Percentiles rank a stretch among this genome's conserved stretches.
Evolutionary conservation across 2,329 filamentous ascomycete species (phyloP).

Genomic region (Colletotrichum musicola): DNA sequence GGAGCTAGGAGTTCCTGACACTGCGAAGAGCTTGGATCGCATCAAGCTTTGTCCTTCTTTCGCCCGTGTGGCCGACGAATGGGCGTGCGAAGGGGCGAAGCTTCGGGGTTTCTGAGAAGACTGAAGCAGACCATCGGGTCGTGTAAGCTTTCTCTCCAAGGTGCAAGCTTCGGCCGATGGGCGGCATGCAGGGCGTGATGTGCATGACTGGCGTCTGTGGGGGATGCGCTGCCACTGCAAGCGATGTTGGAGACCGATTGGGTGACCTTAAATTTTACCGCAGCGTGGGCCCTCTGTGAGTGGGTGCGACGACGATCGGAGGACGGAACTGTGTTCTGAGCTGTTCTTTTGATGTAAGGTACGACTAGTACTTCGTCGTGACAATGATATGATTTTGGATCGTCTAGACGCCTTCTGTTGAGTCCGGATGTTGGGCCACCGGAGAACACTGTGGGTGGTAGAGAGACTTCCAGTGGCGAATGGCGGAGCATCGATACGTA

Average conservation of each 20-base stretch:
- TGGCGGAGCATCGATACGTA: background rate
- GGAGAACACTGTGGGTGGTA: background rate
- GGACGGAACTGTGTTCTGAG: slow-evolving; percentile 21
- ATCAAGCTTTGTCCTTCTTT: slow-evolving; percentile 33
- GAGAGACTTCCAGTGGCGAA: background rate
- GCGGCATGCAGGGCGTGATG: slow-evolving; percentile 18
- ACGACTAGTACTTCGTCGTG: no score
- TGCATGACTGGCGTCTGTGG: slow-evolving; percentile 38
- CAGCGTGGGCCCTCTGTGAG: slow-evolving; percentile 3
- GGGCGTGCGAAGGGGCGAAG: slow-evolving; percentile 21
- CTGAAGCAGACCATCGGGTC: slow-evolving; percentile 22
- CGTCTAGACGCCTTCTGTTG: slow-evolving; percentile 25
- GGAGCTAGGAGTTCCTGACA: slow-evolving; percentile 24
- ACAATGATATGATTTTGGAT: background rate
- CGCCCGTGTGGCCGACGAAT: background rate
- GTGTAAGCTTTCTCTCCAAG: slow-evolving; percentile 23
- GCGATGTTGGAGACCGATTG: slow-evolving; percentile 32
- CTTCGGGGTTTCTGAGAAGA: slow-evolving; percentile 27
- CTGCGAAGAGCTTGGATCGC: slow-evolving; percentile 25
- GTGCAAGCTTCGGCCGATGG: slow-evolving; percentile 37
- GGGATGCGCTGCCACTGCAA: slow-evolving; percentile 24
- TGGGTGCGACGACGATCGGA: slow-evolving; percentile 20
- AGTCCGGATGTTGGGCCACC: background rate
- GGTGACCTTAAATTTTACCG: slow-evolving; percentile 27
- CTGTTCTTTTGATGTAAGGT: background rate